These are phyloP conservation scores for Bifiguratus adelaidae DNA, from an alignment of 192 early-diverging fungal species.

Conservation along the genomic window DNA sequence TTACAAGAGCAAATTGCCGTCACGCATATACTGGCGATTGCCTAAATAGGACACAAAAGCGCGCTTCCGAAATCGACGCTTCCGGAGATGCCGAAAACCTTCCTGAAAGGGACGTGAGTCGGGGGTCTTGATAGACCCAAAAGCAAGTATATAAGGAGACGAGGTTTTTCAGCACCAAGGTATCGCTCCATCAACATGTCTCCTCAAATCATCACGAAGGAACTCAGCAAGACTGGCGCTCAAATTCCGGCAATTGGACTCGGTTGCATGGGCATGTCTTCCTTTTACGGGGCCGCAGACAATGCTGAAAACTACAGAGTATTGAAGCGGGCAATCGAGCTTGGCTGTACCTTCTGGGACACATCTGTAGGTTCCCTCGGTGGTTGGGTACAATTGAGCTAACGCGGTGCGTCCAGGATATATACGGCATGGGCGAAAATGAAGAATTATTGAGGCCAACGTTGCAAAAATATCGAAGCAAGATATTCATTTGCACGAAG, in stretches of 20 bases:
- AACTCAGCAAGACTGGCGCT: constrained; percentile 27
- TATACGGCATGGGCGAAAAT: constrained; percentile 42
- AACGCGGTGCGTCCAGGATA: constrained; percentile 13
- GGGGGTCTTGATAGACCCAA: too few species aligned
- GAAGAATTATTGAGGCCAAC: constrained; percentile 40
- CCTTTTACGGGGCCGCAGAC: constrained; percentile 19
- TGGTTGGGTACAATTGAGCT: background rate
- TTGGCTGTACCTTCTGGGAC: constrained; percentile 48
- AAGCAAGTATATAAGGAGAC: too few species aligned
- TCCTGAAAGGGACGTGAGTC: too few species aligned
- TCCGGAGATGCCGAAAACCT: too few species aligned
- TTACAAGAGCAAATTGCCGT: too few species aligned
- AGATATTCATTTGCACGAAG: constrained; percentile 53
- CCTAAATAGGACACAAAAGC: too few species aligned
- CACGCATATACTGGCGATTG: too few species aligned
- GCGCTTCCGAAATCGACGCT: too few species aligned
- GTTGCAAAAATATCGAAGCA: constrained; percentile 29
- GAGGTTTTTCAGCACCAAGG: too few species aligned
- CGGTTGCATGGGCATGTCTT: constrained; percentile 31
- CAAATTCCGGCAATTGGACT: constrained; percentile 23
- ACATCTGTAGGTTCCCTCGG: constrained; percentile 18
- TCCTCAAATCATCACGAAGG: constrained; percentile 4
- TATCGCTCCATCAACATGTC: too few species aligned
- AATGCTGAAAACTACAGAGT: constrained; percentile 23
- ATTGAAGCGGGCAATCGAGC: constrained; percentile 35